Base-by-base conservation (phyloP, 2,329 filamentous ascomycete species). In the Paecilomyces sp. region DNA sequence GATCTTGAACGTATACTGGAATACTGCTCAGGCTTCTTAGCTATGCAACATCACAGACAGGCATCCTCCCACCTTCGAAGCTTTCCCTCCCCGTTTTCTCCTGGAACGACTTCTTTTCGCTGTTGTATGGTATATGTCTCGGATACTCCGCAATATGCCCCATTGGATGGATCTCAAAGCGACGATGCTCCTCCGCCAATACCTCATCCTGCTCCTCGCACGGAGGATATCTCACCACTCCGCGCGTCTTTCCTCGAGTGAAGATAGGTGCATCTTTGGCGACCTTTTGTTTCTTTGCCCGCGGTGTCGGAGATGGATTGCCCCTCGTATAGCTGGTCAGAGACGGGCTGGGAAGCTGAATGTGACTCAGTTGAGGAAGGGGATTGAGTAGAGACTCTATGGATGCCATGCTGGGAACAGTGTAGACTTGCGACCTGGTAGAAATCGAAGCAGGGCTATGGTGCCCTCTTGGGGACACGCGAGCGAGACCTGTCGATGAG, bases 71-170 rank as follows among this genome's bases (percentile, higher is more conserved):
- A 94, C 93, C 90, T 82, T 97, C 89, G 66, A 97, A 95, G 62
- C 88, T 89, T 66, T 95, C 90, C 58, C 92, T 82, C 1, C 91
- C 91, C 3, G 93, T 97, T 79, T 91, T 95, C 64, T 88, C 85
- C 63, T 87, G 84, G 68, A 97, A 96, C 61, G 88, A 84, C 74
- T 95, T 96, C 80, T 97, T 97, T 65, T 91, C 90, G 71, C 92
- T 96, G 70, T 91, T 92, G 76, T 97, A 97, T 0, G 93, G 93
- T 61, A 97, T 96, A 68, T 93, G 91, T 57, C 87, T 82, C 64
- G 84, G 84, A 62, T 81, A 88, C 3, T 81, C 76, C n/a, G 68
- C 74, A 58, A 87, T 86, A n/a, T 79, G 69, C 1, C 79, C 91
- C 62, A 80, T 77, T 0, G 90, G 89, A 58, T 81, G 83, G 57